Base-by-base conservation (phyloP, 2,329 filamentous ascomycete species). In the Cladosporium sp. region DNA sequence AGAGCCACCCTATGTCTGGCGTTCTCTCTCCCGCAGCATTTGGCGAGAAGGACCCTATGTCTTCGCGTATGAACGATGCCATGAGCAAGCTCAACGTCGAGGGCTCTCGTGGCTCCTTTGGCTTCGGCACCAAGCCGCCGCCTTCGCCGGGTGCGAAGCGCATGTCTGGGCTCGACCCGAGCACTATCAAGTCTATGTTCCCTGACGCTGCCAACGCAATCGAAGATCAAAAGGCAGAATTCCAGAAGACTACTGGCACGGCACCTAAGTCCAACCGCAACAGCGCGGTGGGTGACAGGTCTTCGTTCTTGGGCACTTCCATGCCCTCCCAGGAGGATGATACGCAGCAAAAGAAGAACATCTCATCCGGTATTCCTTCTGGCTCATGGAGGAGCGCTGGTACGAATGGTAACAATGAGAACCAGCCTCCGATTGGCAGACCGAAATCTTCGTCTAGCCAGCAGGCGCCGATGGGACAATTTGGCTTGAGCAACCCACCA, bases 171-270 rank as follows among this genome's bases (percentile, higher is more conserved):
- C 85, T 99, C 59, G 93, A 97, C 72, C 83, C 90, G 5, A 91
- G 88, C 34, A 95, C 91, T 22, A 97, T 99, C 76, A 96, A 96
- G 75, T 92, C 91, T 69, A 97, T 99, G 94, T 99, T 99, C 74
- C 94, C 94, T 6, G 94, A 99, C 78, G 94, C 94, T 45, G 94
- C 94, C 14, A 93, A 93, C 42, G 94, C 94, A n/a, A 97, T 99
- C 73, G 93, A 93, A 25, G 96, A 94, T 61, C 93, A 99, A 75
- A 97, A 97, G 79, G 93, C 92, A 60, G 95, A 97, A 73, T 97
- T 95, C 72, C 95, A 92, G 17, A 92, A 97, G 74, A 90, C 96
- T 73, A 96, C 92, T 3, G 94, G 93, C 60, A 91, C 92, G 64
- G 87, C 88, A 20, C 92, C 92, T 3, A 85, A 90, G 0, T 97